phyloP scores from a whole-genome alignment of 2,329 filamentous ascomycete genomes.

The Pezicula carpinea region DNA sequence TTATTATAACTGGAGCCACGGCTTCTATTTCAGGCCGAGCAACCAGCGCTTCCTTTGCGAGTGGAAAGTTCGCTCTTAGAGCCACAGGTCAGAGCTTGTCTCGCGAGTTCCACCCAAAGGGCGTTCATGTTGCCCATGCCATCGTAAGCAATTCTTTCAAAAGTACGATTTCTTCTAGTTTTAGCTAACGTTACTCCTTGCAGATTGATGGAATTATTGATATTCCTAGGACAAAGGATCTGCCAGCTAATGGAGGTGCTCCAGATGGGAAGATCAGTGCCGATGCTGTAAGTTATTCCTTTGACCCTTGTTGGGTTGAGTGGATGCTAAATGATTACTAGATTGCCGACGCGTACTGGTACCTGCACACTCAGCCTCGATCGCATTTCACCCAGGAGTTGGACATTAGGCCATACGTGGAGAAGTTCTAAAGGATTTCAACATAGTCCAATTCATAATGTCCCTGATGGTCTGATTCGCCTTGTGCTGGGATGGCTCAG shows the following conservation, averaged over 20 bases:
- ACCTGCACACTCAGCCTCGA: constrained; percentile 73
- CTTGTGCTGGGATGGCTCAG: no score
- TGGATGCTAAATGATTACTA: constrained; percentile 31
- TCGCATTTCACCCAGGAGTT: constrained; percentile 79
- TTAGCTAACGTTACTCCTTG: no score
- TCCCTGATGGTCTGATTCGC: no score
- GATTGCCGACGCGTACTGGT: constrained; percentile 87
- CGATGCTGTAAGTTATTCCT: constrained; percentile 58
- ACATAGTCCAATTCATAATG: background rate
- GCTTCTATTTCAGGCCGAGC: constrained; percentile 72
- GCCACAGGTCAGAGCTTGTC: constrained; percentile 72
- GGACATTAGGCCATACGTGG: constrained; percentile 73
- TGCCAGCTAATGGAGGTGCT: constrained; percentile 37
- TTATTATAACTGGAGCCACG: constrained; percentile 85
- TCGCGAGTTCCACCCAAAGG: constrained; percentile 78
- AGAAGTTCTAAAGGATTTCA: constrained; percentile 54
- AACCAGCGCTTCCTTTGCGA: constrained; percentile 65
- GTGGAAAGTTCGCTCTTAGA: constrained; percentile 74
- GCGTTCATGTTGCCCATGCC: constrained; percentile 77
- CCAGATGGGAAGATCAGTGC: constrained; percentile 64
- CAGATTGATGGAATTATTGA: constrained; percentile 78
- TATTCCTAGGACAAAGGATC: constrained; percentile 63
- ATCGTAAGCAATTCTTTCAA: constrained; percentile 34
- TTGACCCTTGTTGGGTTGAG: constrained; percentile 3
- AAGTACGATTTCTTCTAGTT: no score